Conservation (phyloP, 495 filamentous ascomycete species). For the Xylaria acuta region DNA sequence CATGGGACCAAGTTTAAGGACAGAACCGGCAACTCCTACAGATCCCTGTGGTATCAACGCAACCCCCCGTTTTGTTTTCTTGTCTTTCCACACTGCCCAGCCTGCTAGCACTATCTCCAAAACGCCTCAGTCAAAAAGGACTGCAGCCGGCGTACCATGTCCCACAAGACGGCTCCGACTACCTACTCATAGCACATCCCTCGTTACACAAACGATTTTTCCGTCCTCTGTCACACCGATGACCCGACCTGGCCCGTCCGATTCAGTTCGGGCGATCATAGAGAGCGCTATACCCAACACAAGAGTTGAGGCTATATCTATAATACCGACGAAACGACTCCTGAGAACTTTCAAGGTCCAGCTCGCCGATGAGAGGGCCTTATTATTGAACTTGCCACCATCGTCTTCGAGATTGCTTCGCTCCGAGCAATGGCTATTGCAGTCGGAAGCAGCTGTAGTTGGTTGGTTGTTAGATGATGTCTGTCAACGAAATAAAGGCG, state of each 20-base stretch:
- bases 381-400: conserved; percentile 46
- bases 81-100: conserved; percentile 32
- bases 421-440: conserved; percentile 44
- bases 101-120: conserved; percentile 26
- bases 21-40: conserved; percentile 33
- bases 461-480: conserved; percentile 16
- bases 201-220: conserved; percentile 33
- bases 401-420: conserved; percentile 47
- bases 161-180: conserved; percentile 37
- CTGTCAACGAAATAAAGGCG: not conserved
- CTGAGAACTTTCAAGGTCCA: conserved; percentile 44
- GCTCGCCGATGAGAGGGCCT: conserved; percentile 40
- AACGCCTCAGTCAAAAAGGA: conserved; percentile 34
- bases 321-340: conserved; percentile 39
- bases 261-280: conserved; percentile 44
- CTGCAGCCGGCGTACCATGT: conserved; percentile 33
- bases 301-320: conserved; percentile 39
- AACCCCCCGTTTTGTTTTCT: conserved; percentile 30
- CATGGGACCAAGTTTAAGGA: conserved; percentile 36
- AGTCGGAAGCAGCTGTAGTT: conserved; percentile 41
- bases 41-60: conserved; percentile 37
- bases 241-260: conserved; percentile 42
- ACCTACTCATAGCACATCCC: conserved; percentile 33
- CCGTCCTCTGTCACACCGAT: conserved; percentile 37
- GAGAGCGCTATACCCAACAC: conserved; percentile 37